These are phyloP conservation scores for Thozetella sp. DNA, from an alignment of 495 filamentous ascomycete species.

Conservation along the genomic window DNA sequence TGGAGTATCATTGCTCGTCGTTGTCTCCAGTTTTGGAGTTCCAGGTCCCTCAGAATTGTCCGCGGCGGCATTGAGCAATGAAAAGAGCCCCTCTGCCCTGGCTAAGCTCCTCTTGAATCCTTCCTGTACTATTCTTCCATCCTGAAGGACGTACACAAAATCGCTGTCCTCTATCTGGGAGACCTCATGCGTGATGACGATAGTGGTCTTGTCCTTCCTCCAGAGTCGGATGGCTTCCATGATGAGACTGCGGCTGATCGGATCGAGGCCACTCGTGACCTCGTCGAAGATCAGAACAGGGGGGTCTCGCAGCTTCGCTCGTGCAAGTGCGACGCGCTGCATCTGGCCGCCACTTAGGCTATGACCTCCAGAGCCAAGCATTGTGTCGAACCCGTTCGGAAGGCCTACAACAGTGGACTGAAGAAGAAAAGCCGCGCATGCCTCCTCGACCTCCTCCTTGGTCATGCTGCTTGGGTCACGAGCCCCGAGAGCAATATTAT, in stretches of 20 bases:
- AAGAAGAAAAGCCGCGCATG: slow-evolving; percentile 68
- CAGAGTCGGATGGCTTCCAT: slow-evolving; percentile 75
- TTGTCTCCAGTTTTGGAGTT: background rate
- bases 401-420: slow-evolving; percentile 70
- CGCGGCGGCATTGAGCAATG: slow-evolving; percentile 22
- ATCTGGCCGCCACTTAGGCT: slow-evolving; percentile 84
- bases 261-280: slow-evolving; percentile 81
- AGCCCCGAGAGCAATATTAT: slow-evolving; percentile 80
- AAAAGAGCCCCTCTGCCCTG: slow-evolving; percentile 30
- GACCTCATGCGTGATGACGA: slow-evolving; percentile 92
- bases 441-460: slow-evolving; percentile 55
- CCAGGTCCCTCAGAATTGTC: slow-evolving; percentile 10
- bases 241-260: slow-evolving; percentile 63
- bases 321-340: slow-evolving; percentile 74
- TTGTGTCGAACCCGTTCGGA: slow-evolving; percentile 73
- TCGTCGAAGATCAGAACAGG: slow-evolving; percentile 90
- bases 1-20: background rate
- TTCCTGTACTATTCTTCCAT: slow-evolving; percentile 68
- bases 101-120: slow-evolving; percentile 51
- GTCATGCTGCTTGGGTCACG: slow-evolving; percentile 48
- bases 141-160: slow-evolving; percentile 80
- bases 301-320: slow-evolving; percentile 76
- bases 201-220: slow-evolving; percentile 79
- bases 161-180: slow-evolving; percentile 75
- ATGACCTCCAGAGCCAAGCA: slow-evolving; percentile 69